These are phyloP conservation scores for Epichloe brachyelytri DNA, from an alignment of 2,329 filamentous ascomycete genomes.

Conservation along the genomic window DNA sequence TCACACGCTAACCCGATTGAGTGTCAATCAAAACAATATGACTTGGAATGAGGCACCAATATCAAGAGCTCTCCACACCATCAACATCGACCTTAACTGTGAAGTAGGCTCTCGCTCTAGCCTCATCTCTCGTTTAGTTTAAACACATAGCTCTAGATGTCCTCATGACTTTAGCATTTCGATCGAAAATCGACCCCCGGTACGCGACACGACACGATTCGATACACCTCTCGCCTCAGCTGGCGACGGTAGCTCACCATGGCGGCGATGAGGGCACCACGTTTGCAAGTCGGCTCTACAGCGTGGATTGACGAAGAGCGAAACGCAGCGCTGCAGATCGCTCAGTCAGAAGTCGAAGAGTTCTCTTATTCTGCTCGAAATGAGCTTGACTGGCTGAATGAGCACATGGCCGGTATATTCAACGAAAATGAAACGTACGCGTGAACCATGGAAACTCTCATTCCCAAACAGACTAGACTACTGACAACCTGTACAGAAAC, in stretches of 20 bases:
- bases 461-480: background rate
- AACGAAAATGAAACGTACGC: constrained; percentile 69
- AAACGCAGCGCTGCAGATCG: constrained; percentile 60
- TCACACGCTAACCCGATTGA: constrained; percentile 21
- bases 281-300: constrained; percentile 62
- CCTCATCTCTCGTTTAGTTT: background rate
- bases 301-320: constrained; percentile 82
- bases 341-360: constrained; percentile 77
- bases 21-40: constrained; percentile 27
- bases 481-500: constrained; percentile 43
- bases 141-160: constrained; percentile 2
- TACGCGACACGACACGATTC: background rate
- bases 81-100: constrained; percentile 4
- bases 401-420: constrained; percentile 95
- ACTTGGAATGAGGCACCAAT: constrained; percentile 12
- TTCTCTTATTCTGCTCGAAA: constrained; percentile 86
- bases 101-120: background rate
- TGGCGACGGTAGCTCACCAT: constrained; percentile 15
- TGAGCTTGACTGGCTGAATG: constrained; percentile 95
- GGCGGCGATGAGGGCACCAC: constrained; percentile 40
- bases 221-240: constrained; percentile 1
- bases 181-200: background rate
- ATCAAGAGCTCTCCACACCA: constrained; percentile 9
- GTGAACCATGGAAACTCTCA: background rate
- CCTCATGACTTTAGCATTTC: constrained; percentile 3